Percentiles rank a stretch among this genome's conserved stretches.
These are phyloP conservation scores for Perkinsela sp. DNA, from an alignment of 208 protist genomes.

Conservation along the genomic window DNA sequence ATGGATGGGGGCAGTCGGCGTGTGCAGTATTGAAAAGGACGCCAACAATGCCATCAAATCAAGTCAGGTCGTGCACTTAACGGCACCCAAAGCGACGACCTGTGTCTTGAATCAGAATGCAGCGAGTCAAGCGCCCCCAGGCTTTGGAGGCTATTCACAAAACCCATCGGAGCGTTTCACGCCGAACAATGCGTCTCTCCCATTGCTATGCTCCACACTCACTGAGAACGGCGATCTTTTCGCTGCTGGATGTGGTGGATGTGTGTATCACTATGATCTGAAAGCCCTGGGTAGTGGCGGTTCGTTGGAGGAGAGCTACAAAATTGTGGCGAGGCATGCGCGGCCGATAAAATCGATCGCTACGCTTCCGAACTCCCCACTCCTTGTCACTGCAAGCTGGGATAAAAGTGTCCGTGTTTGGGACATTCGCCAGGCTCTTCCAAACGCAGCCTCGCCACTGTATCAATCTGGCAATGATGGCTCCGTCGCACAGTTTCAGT, in stretches of 20 bases:
- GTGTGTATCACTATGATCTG: background rate
- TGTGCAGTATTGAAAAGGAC: background rate
- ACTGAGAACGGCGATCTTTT: background rate
- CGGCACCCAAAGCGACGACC: background rate
- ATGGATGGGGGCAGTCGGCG: background rate
- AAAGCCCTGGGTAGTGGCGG: background rate
- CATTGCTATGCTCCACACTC: background rate
- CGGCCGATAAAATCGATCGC: background rate
- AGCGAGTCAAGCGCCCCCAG: background rate
- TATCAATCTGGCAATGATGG: background rate
- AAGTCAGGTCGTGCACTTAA: background rate
- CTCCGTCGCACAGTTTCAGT: background rate
- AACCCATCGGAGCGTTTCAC: background rate
- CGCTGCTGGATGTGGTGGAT: background rate
- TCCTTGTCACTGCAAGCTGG: background rate
- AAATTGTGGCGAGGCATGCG: background rate
- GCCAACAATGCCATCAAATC: background rate
- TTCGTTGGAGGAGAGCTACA: background rate
- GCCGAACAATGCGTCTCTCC: background rate
- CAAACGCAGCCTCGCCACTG: background rate
- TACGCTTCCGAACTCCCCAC: background rate
- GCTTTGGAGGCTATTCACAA: background rate
- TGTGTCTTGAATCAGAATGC: background rate
- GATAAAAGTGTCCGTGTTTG: background rate
- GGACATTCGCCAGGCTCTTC: background rate